Percentiles rank a stretch among this genome's conserved stretches.
phyloP scores from a whole-genome alignment of 495 filamentous ascomycete species.

The Aspergillus avenaceus region DNA sequence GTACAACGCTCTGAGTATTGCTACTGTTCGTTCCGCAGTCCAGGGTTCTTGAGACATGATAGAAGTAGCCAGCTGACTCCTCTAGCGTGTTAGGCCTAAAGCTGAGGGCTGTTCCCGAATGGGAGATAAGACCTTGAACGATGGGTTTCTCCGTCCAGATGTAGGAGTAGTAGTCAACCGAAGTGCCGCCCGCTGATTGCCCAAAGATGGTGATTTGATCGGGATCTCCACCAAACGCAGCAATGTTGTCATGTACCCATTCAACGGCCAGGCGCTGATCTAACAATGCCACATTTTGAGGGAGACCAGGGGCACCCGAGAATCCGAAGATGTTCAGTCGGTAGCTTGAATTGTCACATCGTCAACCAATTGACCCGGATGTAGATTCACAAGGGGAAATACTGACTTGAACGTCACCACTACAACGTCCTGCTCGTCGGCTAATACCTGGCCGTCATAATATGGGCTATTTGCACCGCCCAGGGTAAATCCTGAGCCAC shows the following conservation, averaged over 20 bases:
- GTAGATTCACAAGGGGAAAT: neutral
- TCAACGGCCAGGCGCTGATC: slow-evolving; percentile 45
- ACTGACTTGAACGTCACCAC: slow-evolving; percentile 39
- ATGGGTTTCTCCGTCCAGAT: slow-evolving; percentile 38
- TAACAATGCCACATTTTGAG: slow-evolving; percentile 36
- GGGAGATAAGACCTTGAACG: slow-evolving; percentile 42
- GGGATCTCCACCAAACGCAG: slow-evolving; percentile 45
- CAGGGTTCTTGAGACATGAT: slow-evolving; percentile 34
- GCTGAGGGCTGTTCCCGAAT: slow-evolving; percentile 51
- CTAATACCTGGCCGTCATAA: slow-evolving; percentile 37
- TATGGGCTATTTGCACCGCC: slow-evolving; percentile 30
- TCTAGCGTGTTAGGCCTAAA: slow-evolving; percentile 31
- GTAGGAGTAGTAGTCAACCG: slow-evolving; percentile 51
- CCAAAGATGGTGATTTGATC: slow-evolving; percentile 54
- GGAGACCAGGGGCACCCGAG: slow-evolving; percentile 32
- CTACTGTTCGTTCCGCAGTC: slow-evolving; percentile 25
- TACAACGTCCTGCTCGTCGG: slow-evolving; percentile 35
- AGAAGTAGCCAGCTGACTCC: slow-evolving; percentile 25
- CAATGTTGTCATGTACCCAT: slow-evolving; percentile 63
- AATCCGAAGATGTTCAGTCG: slow-evolving; percentile 51
- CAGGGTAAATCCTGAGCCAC: slow-evolving; percentile 22
- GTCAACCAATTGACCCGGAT: neutral
- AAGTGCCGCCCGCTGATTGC: slow-evolving; percentile 43
- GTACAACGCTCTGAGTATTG: slow-evolving; percentile 24
- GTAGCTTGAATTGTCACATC: slow-evolving; percentile 23